Evolutionary conservation across 208 protist genomes (phyloP).

Genomic region (Leishmania major): DNA sequence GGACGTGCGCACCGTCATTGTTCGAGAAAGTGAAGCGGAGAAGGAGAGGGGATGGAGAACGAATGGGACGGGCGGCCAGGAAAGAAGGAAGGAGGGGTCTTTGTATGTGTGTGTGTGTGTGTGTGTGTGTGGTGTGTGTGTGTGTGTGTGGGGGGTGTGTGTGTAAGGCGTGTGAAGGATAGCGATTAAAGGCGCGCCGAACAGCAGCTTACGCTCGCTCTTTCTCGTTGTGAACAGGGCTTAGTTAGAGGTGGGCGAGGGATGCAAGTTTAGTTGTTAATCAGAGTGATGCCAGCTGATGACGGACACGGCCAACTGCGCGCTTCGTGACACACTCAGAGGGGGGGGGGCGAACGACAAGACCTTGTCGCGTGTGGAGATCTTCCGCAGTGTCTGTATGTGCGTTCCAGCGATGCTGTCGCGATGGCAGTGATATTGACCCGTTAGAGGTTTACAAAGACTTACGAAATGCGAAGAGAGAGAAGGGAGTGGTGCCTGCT

Average conservation of each 20-base stretch:
- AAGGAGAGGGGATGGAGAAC: neutral
- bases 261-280: neutral
- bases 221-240: neutral
- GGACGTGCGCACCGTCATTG: constrained; percentile 15
- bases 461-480: neutral
- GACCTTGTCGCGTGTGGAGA: neutral
- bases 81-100: neutral
- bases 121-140: neutral
- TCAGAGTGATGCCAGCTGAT: neutral
- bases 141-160: neutral
- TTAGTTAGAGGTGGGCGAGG: neutral
- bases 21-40: neutral
- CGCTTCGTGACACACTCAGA: neutral
- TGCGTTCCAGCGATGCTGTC: neutral
- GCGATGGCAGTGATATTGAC: neutral
- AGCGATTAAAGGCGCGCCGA: neutral
- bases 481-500: neutral
- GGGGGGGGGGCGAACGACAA: neutral
- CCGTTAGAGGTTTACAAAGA: neutral
- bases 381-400: neutral
- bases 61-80: neutral
- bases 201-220: neutral
- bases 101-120: neutral
- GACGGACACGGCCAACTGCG: neutral
- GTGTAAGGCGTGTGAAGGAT: neutral